A percentile compares a stretch with the other conserved stretches of the same genome.
These are phyloP conservation scores for Boechera retrofracta DNA, from an alignment of 345 rosid genomes.

Conservation along the genomic window DNA sequence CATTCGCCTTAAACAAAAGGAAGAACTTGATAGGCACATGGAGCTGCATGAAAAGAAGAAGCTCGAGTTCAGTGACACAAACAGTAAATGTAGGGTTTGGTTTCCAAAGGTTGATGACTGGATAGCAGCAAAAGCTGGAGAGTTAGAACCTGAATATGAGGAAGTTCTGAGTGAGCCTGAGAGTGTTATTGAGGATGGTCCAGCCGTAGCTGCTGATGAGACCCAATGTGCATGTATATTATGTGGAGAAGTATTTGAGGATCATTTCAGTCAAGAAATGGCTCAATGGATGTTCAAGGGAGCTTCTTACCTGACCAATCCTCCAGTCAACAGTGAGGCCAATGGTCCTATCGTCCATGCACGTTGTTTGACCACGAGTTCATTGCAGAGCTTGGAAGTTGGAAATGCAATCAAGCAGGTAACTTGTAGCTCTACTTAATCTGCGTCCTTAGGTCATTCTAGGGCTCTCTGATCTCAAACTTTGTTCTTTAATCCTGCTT, in stretches of 20 bases:
- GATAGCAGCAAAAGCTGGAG: constrained; percentile 59
- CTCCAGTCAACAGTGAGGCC: constrained; percentile 42
- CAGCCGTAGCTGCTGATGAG: constrained; percentile 79
- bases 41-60: constrained; percentile 72
- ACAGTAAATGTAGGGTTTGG: constrained; percentile 65
- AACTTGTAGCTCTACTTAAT: constrained; percentile 34
- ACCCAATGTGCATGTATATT: constrained; percentile 78
- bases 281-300: constrained; percentile 87
- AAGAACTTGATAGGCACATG: constrained; percentile 72
- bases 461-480: constrained; percentile 7
- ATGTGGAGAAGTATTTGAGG: constrained; percentile 94
- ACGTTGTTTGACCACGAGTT: constrained; percentile 59
- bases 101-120: constrained; percentile 66
- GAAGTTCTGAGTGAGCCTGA: constrained; percentile 46
- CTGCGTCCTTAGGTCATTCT: background rate
- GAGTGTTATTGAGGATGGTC: constrained; percentile 49
- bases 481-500: constrained; percentile 6
- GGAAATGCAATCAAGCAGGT: constrained; percentile 65
- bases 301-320: constrained; percentile 59
- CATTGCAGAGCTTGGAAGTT: constrained; percentile 59
- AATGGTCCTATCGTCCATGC: constrained; percentile 72
- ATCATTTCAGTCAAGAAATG: constrained; percentile 61
- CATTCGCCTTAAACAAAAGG: constrained; percentile 67
- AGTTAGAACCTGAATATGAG: constrained; percentile 50
- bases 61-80: constrained; percentile 43